Evolutionary conservation across 352 stramenopile genomes (phyloP), one percentile per base, ranked within the genome.

Genomic region (Globisporangium paroecandrum): DNA sequence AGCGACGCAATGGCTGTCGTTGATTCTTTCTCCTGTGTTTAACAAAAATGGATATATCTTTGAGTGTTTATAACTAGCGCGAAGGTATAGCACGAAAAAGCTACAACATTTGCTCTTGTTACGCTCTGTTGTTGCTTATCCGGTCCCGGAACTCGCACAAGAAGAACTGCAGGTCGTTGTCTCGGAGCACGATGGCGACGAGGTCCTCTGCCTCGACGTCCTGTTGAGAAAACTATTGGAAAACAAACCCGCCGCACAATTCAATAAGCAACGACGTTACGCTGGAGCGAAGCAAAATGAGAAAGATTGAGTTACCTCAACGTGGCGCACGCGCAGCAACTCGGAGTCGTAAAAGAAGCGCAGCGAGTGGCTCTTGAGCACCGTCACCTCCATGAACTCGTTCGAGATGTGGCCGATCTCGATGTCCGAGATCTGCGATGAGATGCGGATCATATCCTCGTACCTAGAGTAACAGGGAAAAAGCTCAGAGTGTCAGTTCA

Each of bases 141-240:
- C 85, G 79, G 49, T 85, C 78, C 13, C 81, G 78, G 66, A 89
- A 91, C 56, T 89, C 82, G 68, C 76, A 78, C 24, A 87, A 66
- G 18, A 93, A 69, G 58, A 82, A 78, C 66, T 81, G 76, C 12
- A 89, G 34, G 53, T 85, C 77, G 69, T 91, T 91, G 49, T 82
- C 77, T 10, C 78, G 75, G n/a, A 91, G 65, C 5, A 82, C 81
- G 32, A 84, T 71, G 24, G 82, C 73, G 13, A 78, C 77, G 43
- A 93, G 74, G 62, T 93, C 82, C 18, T 73, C 51, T 18, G 75
- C 69, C 25, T 65, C 58, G 4, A 88, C 65, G 22, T 73, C 65
- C 13, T 63, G 43, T 22, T 80, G 62, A 1, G 69, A 58, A 61
- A 79, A 72, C 74, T 83, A 41, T 29, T 49, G 27, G 57, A n/a